Evolutionary conservation across 352 stramenopile species (phyloP).

Genomic region (Nothophytophthora sp.): DNA sequence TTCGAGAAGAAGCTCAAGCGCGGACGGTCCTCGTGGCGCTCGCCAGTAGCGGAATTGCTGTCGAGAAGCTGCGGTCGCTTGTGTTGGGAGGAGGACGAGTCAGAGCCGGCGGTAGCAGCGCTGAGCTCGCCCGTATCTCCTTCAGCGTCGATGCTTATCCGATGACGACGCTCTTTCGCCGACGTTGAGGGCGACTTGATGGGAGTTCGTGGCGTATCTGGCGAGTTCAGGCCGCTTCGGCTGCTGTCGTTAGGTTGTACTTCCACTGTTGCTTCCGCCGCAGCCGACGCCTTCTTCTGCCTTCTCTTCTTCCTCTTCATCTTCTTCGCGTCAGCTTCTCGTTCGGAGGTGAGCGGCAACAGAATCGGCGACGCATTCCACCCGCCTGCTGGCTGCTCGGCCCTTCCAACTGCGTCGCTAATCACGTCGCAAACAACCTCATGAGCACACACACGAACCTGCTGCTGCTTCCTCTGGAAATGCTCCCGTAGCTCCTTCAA

Average conservation of each 20-base stretch:
- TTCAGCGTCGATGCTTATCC: slow-evolving; percentile 2
- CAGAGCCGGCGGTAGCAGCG: slow-evolving; percentile 23
- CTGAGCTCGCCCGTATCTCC: slow-evolving; percentile 21
- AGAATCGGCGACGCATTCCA: slow-evolving; percentile 7
- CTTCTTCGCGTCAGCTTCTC: slow-evolving; percentile 4
- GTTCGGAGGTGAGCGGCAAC: neutral
- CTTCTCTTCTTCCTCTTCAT: slow-evolving; percentile 33
- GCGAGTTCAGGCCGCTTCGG: neutral
- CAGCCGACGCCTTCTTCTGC: slow-evolving; percentile 21
- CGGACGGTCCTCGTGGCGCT: slow-evolving; percentile 22
- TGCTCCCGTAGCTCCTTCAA: slow-evolving; percentile 40
- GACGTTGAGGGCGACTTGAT: neutral
- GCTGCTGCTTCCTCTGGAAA: slow-evolving; percentile 31
- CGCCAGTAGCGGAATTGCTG: slow-evolving; percentile 13
- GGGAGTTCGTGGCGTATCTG: slow-evolving; percentile 4
- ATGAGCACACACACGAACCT: slow-evolving; percentile 19
- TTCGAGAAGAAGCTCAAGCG: slow-evolving; percentile 39
- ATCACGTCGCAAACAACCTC: slow-evolving; percentile 48
- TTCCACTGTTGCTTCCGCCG: neutral
- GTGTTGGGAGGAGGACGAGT: slow-evolving; percentile 24
- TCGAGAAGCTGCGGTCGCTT: slow-evolving; percentile 17
- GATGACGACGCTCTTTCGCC: slow-evolving; percentile 1
- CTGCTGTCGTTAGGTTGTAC: neutral
- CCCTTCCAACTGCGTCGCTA: slow-evolving; percentile 24
- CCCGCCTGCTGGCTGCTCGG: slow-evolving; percentile 11